These are phyloP conservation scores for Tylopilus intermedius DNA, from an alignment of 768 basidiomycete species.

Conservation along the genomic window DNA sequence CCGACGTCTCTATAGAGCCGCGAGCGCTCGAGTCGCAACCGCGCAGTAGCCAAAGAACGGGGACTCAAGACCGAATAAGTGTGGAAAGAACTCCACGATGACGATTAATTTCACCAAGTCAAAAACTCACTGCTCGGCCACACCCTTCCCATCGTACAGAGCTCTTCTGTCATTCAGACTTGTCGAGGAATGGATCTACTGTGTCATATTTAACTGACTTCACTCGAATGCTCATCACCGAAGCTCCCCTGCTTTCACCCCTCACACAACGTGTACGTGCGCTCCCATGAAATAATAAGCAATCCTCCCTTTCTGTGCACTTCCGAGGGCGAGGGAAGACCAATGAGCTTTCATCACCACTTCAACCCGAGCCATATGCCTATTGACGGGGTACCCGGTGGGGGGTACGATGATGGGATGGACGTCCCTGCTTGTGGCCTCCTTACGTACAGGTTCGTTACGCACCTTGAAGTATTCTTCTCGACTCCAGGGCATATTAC, in stretches of 20 bases:
- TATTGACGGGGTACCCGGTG: constrained; percentile 22
- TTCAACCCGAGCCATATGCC: not conserved
- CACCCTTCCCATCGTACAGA: not conserved
- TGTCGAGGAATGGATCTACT: not conserved
- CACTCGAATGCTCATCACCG: not conserved
- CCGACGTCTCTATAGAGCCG: constrained; percentile 42
- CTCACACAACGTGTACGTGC: not conserved
- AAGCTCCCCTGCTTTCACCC: too few species aligned
- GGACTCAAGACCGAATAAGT: constrained; percentile 54
- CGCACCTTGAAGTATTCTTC: not conserved
- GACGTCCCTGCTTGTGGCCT: constrained; percentile 27
- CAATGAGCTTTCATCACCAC: not conserved
- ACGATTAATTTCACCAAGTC: constrained; percentile 26
- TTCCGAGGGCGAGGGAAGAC: not conserved
- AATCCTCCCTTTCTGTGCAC: not conserved
- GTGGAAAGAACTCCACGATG: constrained; percentile 55
- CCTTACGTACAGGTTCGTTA: constrained; percentile 19
- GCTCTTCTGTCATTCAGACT: not conserved
- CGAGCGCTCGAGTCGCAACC: constrained; percentile 54
- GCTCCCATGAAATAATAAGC: not conserved
- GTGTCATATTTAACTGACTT: constrained; percentile 1
- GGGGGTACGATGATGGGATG: constrained; percentile 23
- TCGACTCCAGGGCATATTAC: constrained; percentile 21
- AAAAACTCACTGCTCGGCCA: not conserved
- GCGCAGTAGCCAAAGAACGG: constrained; percentile 55